phyloP scores from a whole-genome alignment of 1,284 basidiomycete species.

The Athelia psychrophila region DNA sequence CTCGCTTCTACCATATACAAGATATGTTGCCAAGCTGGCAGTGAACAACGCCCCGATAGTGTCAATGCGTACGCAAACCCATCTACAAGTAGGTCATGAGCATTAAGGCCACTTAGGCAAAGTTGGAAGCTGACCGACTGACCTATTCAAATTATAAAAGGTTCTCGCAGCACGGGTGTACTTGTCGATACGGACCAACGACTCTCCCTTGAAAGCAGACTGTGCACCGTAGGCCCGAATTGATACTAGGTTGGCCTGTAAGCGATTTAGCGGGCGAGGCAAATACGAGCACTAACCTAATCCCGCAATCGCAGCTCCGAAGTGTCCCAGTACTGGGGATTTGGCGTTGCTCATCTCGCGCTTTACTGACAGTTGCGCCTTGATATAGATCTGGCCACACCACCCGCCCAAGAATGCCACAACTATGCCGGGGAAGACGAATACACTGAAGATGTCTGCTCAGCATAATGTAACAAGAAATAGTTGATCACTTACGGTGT shows the following conservation, averaged over 20 bases:
- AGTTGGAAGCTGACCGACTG: slow-evolving; percentile 6
- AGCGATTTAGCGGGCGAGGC: no score
- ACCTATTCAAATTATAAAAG: slow-evolving; percentile 55
- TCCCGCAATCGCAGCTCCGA: slow-evolving; percentile 67
- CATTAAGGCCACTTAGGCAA: slow-evolving; percentile 12
- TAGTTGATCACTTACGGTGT: slow-evolving; percentile 35
- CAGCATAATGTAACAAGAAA: background rate
- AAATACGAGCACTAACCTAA: no score
- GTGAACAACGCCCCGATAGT: slow-evolving; percentile 50
- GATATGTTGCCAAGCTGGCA: slow-evolving; percentile 48
- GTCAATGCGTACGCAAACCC: slow-evolving; percentile 56
- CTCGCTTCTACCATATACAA: slow-evolving; percentile 42
- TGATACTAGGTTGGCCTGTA: slow-evolving; percentile 41
- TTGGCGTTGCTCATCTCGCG: slow-evolving; percentile 72
- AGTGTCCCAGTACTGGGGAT: slow-evolving; percentile 67
- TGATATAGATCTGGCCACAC: slow-evolving; percentile 54
- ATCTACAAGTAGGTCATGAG: slow-evolving; percentile 35
- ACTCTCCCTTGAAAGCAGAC: slow-evolving; percentile 42
- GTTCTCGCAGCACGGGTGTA: slow-evolving; percentile 44
- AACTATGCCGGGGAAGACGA: slow-evolving; percentile 20
- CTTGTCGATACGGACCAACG: slow-evolving; percentile 41
- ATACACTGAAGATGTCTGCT: slow-evolving; percentile 6
- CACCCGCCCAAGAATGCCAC: slow-evolving; percentile 33
- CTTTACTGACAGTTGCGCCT: slow-evolving; percentile 74
- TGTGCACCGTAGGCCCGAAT: slow-evolving; percentile 61